These are phyloP conservation scores for Lasiosphaeriaceae sp. DNA, from an alignment of 495 filamentous ascomycete species.

Conservation along the genomic window DNA sequence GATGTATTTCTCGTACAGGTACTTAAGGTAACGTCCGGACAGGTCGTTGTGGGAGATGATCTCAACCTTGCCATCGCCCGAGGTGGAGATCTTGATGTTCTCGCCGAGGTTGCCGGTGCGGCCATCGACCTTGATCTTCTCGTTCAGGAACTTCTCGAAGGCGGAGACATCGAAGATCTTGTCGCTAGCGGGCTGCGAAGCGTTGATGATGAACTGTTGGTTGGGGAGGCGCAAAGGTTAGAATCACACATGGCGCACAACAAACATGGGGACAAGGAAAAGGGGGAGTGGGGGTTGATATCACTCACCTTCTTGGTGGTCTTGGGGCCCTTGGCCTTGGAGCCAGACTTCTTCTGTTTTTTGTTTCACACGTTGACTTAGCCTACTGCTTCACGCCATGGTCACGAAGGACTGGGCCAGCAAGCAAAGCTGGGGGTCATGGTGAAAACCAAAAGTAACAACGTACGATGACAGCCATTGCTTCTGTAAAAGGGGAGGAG, in stretches of 20 bases:
- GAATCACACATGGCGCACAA: neutral
- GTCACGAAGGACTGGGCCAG: slow-evolving; percentile 52
- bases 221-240: slow-evolving; percentile 13
- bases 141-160: slow-evolving; percentile 99
- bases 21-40: slow-evolving; percentile 98
- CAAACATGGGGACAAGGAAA: no score
- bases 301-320: slow-evolving; percentile 58
- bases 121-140: slow-evolving; percentile 99
- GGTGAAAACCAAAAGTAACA: slow-evolving; percentile 22
- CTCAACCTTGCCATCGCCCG: slow-evolving; percentile 94
- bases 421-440: slow-evolving; percentile 81
- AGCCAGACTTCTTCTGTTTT: slow-evolving; percentile 60
- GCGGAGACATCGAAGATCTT: slow-evolving; percentile 99
- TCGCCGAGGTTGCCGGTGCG: slow-evolving; percentile 98
- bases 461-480: slow-evolving; percentile 76
- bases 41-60: slow-evolving; percentile 96
- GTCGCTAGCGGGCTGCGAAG: slow-evolving; percentile 92
- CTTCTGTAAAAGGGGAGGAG: slow-evolving; percentile 12
- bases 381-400: slow-evolving; percentile 86
- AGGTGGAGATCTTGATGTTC: slow-evolving; percentile 80
- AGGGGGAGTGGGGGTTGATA: neutral
- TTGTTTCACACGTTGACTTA: slow-evolving; percentile 59
- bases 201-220: slow-evolving; percentile 92
- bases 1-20: slow-evolving; percentile 63
- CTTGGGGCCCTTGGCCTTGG: slow-evolving; percentile 58